Evolutionary conservation across 768 basidiomycete species (phyloP).

Genomic region (Crepidotus variabilis): DNA sequence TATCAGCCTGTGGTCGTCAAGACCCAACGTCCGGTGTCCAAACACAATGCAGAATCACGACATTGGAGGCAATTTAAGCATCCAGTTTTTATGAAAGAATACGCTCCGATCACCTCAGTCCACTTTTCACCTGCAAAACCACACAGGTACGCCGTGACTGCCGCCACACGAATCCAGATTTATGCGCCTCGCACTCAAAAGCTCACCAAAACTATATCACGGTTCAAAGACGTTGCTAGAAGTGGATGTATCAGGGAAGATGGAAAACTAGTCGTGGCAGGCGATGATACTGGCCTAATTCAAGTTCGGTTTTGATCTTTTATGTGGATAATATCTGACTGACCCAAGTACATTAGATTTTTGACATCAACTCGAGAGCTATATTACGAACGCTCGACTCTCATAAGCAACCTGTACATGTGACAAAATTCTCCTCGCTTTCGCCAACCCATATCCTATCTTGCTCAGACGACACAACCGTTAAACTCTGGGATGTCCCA

Average conservation of each 20-base stretch:
- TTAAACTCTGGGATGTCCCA: conserved; percentile 92
- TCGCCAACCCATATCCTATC: conserved; percentile 84
- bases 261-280: conserved; percentile 93
- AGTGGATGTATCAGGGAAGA: conserved; percentile 87
- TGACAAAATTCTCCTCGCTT: conserved; percentile 85
- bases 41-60: conserved; percentile 70
- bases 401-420: conserved; percentile 96
- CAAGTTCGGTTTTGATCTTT: conserved; percentile 41
- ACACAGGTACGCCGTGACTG: conserved; percentile 93
- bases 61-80: conserved; percentile 87
- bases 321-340: background rate
- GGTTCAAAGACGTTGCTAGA: conserved; percentile 95
- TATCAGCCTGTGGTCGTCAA: conserved; percentile 77
- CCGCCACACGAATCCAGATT: conserved; percentile 89
- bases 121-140: conserved; percentile 88
- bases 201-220: conserved; percentile 91
- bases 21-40: conserved; percentile 49
- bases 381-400: conserved; percentile 89
- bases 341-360: conserved; percentile 50
- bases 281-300: conserved; percentile 90
- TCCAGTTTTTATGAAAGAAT: conserved; percentile 95
- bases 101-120: conserved; percentile 91
- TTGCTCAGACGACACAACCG: conserved; percentile 94
- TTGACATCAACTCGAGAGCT: conserved; percentile 91
- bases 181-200: conserved; percentile 97